Evolutionary conservation across 2,329 filamentous ascomycete genomes (phyloP), one percentile per base, ranked within the genome.

Genomic region (Aphanocladium album): DNA sequence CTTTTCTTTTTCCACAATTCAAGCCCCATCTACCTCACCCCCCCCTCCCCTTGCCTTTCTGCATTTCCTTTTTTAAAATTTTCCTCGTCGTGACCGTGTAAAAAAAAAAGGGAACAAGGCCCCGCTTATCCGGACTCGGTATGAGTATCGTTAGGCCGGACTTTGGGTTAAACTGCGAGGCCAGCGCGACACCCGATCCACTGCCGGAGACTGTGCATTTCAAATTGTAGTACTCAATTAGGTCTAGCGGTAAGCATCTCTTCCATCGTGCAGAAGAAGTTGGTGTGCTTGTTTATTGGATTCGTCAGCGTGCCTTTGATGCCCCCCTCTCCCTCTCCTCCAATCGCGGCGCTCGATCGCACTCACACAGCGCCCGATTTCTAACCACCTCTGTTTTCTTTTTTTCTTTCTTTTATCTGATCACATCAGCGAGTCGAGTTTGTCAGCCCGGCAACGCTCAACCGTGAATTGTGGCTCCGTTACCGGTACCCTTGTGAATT

Each of bases 351-450:
- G 11, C 30, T 37, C n/a, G 30, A 57, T 46, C 43, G 41, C 27
- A 37, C n/a, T 37, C 41, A 56, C 41, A 35, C 41, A 14, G 19
- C 7, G n/a, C 37, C 51, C 35, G 37, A 54, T 54, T 54, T 43
- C 11, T 35, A 47, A 14, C 12, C 33, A 12, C 5, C 5, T 39
- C 14, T 37, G 39, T 53, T 16, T 53, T 55, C 62, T 60, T 47
- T 47, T 51, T 43, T 57, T 49, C 35, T 49, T 47, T 41, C 51
- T 45, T 60, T 58, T 60, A 14, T 52, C 50, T 39, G 50, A 53
- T 53, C 50, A 41, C 33, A 37, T 53, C 50, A 53, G 49, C 49
- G 11, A 43, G 1, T 16, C 16, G n/a, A 5, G 50, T 53, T 53
- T 53, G 50, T 41, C 50, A 53, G 50, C 50, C 50, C 50, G 35